Base-by-base conservation (phyloP, 1,284 basidiomycete species). In the Trichosporon faecale region DNA sequence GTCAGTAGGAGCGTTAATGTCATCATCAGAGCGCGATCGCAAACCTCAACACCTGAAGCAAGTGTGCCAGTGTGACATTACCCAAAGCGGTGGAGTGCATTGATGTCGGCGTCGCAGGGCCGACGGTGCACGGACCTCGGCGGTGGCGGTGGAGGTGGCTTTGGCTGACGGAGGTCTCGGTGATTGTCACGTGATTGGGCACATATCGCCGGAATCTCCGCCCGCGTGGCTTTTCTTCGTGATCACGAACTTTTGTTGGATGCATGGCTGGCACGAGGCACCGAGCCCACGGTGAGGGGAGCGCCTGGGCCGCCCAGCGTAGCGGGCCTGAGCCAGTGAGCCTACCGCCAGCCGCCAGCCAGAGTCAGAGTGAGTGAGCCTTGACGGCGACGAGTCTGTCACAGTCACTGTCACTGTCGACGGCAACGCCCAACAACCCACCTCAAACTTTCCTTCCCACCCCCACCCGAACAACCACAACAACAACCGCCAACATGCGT, bases 191-290 rank as follows among this genome's bases (percentile, higher is more conserved):
- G 57, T 61, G 57, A 29, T 61, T 31, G 27, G 29, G 1, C 12
- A 3, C 18, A 23, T 61, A 61, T 61, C 57, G 57, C 57, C 57
- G 57, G 27, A 61, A 61, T 61, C 57, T 61, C 57, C 57, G 57
- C 9, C 57, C 57, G 57, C 57, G 57, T 61, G 57, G 57, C 57
- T 31, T 31, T 31, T 6, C 18, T 29, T 6, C 2, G 3, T 33
- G 5, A 16, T 31, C 12, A 27, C 57, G 57, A 61, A 61, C 29
- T 61, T 61, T 61, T 57, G 52, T 12, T 57, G 25, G 52, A 57
- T n/a, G 52, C 25, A 25, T 29, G 52, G 23, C 23, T 2, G 23
- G 52, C 40, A 44, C 40, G 40, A 44, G 40, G 40, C 40, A 5
- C 18, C 18, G 40, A 3, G 40, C 11, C 40, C 12, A n/a, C 40